These are phyloP conservation scores for Fusarium nematophilum DNA, from an alignment of 2,329 filamentous ascomycete species.

Conservation along the genomic window DNA sequence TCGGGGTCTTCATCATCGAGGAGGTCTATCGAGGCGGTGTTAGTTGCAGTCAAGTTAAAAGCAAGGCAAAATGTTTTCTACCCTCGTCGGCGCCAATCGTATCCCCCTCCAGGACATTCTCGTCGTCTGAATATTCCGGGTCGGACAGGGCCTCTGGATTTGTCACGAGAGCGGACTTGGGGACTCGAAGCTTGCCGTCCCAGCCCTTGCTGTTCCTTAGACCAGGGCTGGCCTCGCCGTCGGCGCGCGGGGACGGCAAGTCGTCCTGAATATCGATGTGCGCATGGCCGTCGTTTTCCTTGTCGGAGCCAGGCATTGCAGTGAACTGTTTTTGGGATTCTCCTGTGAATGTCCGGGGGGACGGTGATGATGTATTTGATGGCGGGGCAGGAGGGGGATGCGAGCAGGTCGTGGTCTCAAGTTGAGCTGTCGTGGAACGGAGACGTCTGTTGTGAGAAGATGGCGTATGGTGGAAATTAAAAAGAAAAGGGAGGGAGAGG, in stretches of 20 bases:
- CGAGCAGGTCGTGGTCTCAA: constrained; percentile 27
- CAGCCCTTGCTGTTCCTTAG: constrained; percentile 75
- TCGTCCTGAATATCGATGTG: constrained; percentile 64
- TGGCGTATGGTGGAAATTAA: not conserved
- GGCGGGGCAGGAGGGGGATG: constrained; percentile 25
- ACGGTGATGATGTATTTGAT: constrained; percentile 29
- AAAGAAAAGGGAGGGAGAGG: not conserved
- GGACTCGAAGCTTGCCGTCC: constrained; percentile 85
- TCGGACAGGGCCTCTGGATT: constrained; percentile 89
- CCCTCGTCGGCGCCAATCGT: constrained; percentile 86
- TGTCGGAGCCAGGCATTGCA: constrained; percentile 56
- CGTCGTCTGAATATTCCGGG: constrained; percentile 82
- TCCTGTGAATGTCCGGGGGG: constrained; percentile 2
- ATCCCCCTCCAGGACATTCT: constrained; percentile 76
- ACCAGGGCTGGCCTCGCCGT: constrained; percentile 59
- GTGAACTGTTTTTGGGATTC: constrained; percentile 11
- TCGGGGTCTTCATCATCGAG: constrained; percentile 70
- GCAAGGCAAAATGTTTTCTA: constrained; percentile 47
- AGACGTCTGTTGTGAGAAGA: not conserved
- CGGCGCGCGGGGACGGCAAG: constrained; percentile 51
- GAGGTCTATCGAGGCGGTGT: constrained; percentile 59
- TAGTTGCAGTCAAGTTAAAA: constrained; percentile 31
- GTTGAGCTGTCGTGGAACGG: constrained; percentile 4
- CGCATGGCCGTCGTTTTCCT: constrained; percentile 50
- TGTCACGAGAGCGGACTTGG: constrained; percentile 68